These are phyloP conservation scores for Fusarium sambucinum DNA, from an alignment of 2,329 filamentous ascomycete species.

Conservation along the genomic window DNA sequence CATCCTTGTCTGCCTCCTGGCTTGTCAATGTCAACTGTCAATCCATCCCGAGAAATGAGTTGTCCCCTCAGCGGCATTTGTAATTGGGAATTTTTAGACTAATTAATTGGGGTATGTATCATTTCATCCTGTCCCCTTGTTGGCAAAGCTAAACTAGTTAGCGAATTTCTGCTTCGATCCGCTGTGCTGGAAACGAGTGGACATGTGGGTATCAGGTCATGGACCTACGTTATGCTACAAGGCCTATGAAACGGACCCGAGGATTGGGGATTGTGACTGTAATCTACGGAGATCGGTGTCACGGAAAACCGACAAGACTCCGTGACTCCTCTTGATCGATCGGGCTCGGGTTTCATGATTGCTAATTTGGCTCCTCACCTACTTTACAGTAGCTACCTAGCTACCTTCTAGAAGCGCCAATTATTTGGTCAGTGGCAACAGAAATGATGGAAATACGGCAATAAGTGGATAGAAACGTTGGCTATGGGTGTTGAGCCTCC, in stretches of 20 bases:
- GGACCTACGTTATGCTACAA: not conserved
- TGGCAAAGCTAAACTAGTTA: conserved; percentile 16
- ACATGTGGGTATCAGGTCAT: not conserved
- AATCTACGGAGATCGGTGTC: conserved; percentile 16
- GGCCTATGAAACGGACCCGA: conserved; percentile 10
- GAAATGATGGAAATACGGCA: conserved; percentile 29
- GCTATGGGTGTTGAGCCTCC: conserved; percentile 22
- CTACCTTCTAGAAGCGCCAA: conserved; percentile 31
- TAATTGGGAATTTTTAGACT: conserved; percentile 10
- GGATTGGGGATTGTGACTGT: not conserved
- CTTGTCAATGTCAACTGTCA: conserved; percentile 3
- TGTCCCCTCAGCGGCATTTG: conserved; percentile 17
- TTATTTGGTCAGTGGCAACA: conserved; percentile 30
- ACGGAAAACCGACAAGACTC: conserved; percentile 12
- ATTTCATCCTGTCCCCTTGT: not conserved
- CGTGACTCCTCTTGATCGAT: not conserved
- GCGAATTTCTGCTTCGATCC: conserved; percentile 11
- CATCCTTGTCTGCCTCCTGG: conserved; percentile 24
- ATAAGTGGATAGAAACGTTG: conserved; percentile 10
- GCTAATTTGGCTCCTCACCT: conserved; percentile 3
- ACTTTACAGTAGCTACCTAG: not conserved
- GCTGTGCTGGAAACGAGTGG: conserved; percentile 20
- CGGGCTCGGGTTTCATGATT: not conserved
- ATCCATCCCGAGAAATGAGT: conserved; percentile 12
- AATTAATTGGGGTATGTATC: not conserved